Conservation (phyloP, 164 flowering plant genomes). For the Vitis rupestris region DNA sequence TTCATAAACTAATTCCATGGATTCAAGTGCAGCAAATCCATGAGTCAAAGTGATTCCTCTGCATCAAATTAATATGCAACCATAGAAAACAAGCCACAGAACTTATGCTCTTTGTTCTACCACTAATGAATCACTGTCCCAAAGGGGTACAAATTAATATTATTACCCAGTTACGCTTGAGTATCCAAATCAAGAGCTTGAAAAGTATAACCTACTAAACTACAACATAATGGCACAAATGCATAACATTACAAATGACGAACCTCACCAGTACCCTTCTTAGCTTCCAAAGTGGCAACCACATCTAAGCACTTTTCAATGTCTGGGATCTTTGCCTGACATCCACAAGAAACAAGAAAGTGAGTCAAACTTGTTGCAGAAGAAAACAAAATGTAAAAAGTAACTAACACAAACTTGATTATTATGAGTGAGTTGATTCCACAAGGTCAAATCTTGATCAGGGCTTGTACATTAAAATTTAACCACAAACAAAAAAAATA, state of each 20-base stretch:
- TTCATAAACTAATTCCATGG: background rate
- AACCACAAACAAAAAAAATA: too few relatives aligned
- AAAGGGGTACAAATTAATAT: background rate
- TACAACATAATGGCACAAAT: background rate
- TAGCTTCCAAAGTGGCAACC: conserved; percentile 80
- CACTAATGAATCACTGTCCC: too few relatives aligned
- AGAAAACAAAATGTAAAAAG: background rate
- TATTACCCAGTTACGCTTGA: background rate
- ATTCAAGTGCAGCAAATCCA: background rate
- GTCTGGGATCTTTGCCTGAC: conserved; percentile 94
- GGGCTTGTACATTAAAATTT: too few relatives aligned
- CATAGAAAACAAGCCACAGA: background rate
- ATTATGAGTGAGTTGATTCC: too few relatives aligned
- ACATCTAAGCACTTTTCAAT: conserved; percentile 91
- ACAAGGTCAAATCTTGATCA: too few relatives aligned
- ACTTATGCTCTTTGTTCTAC: too few relatives aligned
- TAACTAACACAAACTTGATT: background rate
- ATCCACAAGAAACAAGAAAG: conserved; percentile 13
- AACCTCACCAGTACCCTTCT: conserved; percentile 95
- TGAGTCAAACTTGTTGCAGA: background rate
- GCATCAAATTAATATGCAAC: background rate
- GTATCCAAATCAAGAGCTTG: background rate
- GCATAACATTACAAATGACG: conserved; percentile 22
- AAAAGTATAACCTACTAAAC: background rate
- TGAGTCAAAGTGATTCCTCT: background rate